A percentile compares a stretch with the other conserved stretches of the same genome.
Conservation (phyloP, 768 basidiomycete species). For the Peribolospora kevripleyi region DNA sequence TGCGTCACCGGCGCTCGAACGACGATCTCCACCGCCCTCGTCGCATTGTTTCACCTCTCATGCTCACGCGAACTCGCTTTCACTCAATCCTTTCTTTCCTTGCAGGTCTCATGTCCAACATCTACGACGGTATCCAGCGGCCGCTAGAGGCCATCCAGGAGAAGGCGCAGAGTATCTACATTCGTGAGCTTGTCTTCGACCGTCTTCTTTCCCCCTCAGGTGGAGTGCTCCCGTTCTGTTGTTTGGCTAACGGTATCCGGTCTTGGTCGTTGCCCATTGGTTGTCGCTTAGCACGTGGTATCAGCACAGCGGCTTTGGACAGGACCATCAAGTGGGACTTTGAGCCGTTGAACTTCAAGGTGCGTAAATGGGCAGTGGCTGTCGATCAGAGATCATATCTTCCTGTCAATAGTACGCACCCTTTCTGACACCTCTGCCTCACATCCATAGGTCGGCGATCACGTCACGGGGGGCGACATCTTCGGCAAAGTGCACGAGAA, state of each 20-base stretch:
- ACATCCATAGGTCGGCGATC: conserved; percentile 55
- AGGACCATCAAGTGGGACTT: conserved; percentile 85
- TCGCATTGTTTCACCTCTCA: neutral
- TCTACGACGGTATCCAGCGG: conserved; percentile 30
- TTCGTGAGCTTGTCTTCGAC: conserved; percentile 29
- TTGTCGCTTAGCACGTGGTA: conserved; percentile 34
- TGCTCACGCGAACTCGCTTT: neutral
- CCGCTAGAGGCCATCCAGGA: conserved; percentile 66
- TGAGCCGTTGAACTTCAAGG: conserved; percentile 54
- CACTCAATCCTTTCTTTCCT: neutral
- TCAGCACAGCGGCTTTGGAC: conserved; percentile 87
- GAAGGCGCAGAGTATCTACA: conserved; percentile 94
- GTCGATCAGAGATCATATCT: neutral
- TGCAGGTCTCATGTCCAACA: conserved; percentile 91
- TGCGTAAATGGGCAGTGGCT: conserved; percentile 15
- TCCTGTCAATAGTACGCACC: neutral
- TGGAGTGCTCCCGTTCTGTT: neutral
- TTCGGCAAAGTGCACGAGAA: conserved; percentile 93
- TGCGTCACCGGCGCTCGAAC: conserved; percentile 18
- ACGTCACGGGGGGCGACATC: conserved; percentile 88
- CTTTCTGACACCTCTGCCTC: neutral
- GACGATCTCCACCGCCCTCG: too few species aligned
- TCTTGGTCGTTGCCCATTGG: neutral
- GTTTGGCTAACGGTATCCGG: neutral
- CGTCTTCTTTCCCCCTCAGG: neutral